Conservation (phyloP, 345 rosid genomes). For the Salix brachista region DNA sequence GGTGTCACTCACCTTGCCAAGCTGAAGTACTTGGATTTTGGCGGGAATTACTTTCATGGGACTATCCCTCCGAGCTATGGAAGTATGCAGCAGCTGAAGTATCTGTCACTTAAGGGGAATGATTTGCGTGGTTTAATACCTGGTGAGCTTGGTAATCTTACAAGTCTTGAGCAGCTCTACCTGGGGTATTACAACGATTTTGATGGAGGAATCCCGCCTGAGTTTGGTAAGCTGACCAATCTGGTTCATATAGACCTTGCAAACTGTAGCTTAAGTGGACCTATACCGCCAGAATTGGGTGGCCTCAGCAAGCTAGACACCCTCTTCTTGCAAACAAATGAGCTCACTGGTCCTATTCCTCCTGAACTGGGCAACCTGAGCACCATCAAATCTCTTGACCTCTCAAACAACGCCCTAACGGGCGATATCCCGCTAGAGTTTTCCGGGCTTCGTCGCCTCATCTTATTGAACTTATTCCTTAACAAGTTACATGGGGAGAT, state of each 20-base stretch:
- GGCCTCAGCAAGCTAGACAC: conserved; percentile 46
- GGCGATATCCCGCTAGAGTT: conserved; percentile 58
- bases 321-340: conserved; percentile 51
- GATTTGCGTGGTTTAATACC: conserved; percentile 55
- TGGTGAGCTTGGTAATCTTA: conserved; percentile 51
- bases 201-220: conserved; percentile 51
- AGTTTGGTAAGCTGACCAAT: conserved; percentile 47
- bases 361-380: conserved; percentile 52
- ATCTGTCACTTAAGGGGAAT: conserved; percentile 55
- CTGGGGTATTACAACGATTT: conserved; percentile 59
- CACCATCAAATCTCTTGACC: conserved; percentile 48
- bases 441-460: conserved; percentile 38
- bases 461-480: conserved; percentile 51
- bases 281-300: conserved; percentile 53
- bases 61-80: conserved; percentile 48
- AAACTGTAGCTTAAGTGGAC: conserved; percentile 46
- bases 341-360: conserved; percentile 46
- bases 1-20: conserved; percentile 35
- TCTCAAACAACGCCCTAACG: conserved; percentile 52
- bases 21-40: conserved; percentile 52
- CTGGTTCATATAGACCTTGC: conserved; percentile 58
- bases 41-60: conserved; percentile 62
- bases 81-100: conserved; percentile 29
- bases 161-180: conserved; percentile 43
- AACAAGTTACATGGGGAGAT: conserved; percentile 61